phyloP scores from a whole-genome alignment of 495 filamentous ascomycete genomes.

The Pseudomonodictys pantanalensis region DNA sequence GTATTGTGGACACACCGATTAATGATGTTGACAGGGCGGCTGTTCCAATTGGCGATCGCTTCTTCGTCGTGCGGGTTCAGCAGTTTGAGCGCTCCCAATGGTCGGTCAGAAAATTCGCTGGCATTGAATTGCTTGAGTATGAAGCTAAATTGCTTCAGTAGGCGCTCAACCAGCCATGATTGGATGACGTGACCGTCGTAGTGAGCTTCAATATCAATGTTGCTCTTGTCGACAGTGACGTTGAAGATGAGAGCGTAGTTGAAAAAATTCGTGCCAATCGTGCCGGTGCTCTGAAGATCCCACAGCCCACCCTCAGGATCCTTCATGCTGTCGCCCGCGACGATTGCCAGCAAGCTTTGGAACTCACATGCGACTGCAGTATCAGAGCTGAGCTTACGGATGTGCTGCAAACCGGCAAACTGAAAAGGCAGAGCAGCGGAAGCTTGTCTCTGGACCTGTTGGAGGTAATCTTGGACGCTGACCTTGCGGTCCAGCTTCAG shows the following conservation, averaged over 20 bases:
- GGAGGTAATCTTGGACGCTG: constrained; percentile 41
- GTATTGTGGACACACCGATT: constrained; percentile 54
- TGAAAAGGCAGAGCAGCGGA: constrained; percentile 58
- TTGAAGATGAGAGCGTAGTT: constrained; percentile 32
- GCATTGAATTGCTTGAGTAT: constrained; percentile 18
- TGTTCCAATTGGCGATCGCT: constrained; percentile 17
- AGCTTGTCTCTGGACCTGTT: constrained; percentile 53
- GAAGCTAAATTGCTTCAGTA: constrained; percentile 25
- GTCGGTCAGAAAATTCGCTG: background rate
- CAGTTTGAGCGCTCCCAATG: background rate
- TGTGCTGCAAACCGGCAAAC: constrained; percentile 69
- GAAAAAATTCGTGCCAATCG: constrained; percentile 32
- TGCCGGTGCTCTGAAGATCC: constrained; percentile 30
- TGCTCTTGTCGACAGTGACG: constrained; percentile 14
- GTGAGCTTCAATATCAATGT: constrained; percentile 26
- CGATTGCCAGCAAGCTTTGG: constrained; percentile 56
- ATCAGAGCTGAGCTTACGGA: constrained; percentile 59
- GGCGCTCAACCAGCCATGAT: constrained; percentile 21
- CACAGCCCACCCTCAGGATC: constrained; percentile 33
- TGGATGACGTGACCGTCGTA: constrained; percentile 24
- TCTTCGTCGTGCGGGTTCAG: constrained; percentile 20
- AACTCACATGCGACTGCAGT: constrained; percentile 66
- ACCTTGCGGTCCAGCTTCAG: constrained; percentile 41
- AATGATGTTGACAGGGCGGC: constrained; percentile 31
- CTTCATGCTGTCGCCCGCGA: constrained; percentile 26